phyloP scores from a whole-genome alignment of 805 yeast genomes.

The Candida succiphila region DNA sequence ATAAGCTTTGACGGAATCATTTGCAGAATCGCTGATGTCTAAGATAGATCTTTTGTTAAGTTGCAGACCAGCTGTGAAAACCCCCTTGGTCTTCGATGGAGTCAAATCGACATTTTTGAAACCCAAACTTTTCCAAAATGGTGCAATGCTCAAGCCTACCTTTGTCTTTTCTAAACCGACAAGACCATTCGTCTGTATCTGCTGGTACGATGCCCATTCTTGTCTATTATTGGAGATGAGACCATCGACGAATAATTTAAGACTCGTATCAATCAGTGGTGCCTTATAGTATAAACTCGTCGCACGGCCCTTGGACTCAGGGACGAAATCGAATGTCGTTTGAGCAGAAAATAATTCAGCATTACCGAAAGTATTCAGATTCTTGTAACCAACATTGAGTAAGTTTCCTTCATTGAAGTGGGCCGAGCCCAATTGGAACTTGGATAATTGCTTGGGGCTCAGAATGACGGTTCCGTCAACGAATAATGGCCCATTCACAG shows the following conservation, averaged over 20 bases:
- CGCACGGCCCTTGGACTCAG: conserved; percentile 44
- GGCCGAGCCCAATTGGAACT: conserved; percentile 23
- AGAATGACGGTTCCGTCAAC: conserved; percentile 23
- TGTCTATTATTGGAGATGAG: conserved; percentile 41
- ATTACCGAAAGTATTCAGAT: conserved; percentile 54
- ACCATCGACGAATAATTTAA: conserved; percentile 36
- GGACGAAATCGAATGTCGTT: conserved; percentile 32
- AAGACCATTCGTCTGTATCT: conserved; percentile 34
- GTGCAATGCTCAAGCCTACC: conserved; percentile 13
- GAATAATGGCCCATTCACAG: conserved; percentile 16
- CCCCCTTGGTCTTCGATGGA: too few relatives aligned
- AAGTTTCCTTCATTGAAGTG: conserved; percentile 25
- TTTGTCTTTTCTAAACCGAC: conserved; percentile 36
- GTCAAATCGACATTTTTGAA: conserved; percentile 7
- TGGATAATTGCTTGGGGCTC: conserved; percentile 19
- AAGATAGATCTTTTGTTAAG: conserved; percentile 46
- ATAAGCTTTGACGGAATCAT: conserved; percentile 43
- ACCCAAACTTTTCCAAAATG: conserved; percentile 16
- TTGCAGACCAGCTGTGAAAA: conserved; percentile 45
- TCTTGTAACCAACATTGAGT: conserved; percentile 23
- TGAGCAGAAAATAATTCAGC: conserved; percentile 52
- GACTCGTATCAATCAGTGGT: conserved; percentile 35
- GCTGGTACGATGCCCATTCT: conserved; percentile 42
- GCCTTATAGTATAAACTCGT: conserved; percentile 36
- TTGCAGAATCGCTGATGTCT: conserved; percentile 40